Percentiles rank a stretch among this genome's conserved stretches.
Evolutionary conservation across 2,329 filamentous ascomycete genomes (phyloP).

Genomic region (Cladosporium oxysporum): DNA sequence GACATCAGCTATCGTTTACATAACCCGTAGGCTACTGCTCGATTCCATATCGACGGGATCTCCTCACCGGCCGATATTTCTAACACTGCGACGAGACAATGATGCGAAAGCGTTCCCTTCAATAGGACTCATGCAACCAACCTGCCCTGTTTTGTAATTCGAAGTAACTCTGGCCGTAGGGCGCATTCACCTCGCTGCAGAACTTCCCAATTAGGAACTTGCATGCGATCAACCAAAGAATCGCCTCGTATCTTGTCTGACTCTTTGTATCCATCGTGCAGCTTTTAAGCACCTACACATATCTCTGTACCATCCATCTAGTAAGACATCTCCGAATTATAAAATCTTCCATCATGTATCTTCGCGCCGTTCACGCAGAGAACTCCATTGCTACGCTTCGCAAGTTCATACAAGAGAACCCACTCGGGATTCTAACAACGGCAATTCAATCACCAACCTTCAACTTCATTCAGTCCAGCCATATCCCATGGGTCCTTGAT

Average conservation of each 20-base stretch:
- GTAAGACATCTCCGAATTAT: background rate
- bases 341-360: constrained; percentile 4
- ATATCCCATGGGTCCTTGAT: constrained; percentile 63
- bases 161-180: background rate
- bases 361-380: constrained; percentile 17
- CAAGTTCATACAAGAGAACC: constrained; percentile 60
- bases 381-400: constrained; percentile 40
- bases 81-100: background rate
- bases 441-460: constrained; percentile 54
- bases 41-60: too few relatives aligned
- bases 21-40: background rate
- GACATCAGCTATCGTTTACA: background rate
- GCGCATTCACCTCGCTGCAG: background rate
- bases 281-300: background rate
- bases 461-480: constrained; percentile 59
- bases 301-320: background rate
- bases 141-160: background rate
- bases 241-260: background rate
- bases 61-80: background rate
- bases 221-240: background rate
- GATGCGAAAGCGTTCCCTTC: background rate
- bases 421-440: constrained; percentile 64
- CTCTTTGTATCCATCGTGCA: background rate
- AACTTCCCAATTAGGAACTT: background rate
- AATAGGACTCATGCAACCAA: background rate